Base-by-base conservation (phyloP, 306 rosid genomes). In the Fragaria nilgerrensis region DNA sequence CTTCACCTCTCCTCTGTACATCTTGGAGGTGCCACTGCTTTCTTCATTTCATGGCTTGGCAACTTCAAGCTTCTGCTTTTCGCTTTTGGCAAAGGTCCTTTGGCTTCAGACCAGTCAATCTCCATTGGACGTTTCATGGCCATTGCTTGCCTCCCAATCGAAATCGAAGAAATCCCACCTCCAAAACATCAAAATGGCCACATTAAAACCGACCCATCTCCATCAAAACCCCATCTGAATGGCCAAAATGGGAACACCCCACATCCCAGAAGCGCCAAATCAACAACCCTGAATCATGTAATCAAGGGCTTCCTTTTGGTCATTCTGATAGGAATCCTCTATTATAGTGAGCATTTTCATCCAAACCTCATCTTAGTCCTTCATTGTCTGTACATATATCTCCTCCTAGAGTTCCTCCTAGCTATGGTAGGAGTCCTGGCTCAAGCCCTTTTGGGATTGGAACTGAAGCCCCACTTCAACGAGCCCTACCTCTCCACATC, bases 401-500 rank as follows among this genome's bases (percentile, higher is more conserved):
- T 88, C n/a, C 3, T 75, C 16, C 86, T 92, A 16, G 96, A 90
- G 41, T 72, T 85, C 5, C 36, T 63, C 47, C 72, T 88, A 13
- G 93, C 83, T 27, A 11, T 75, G 5, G 75, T 75, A 11, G 87
- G 92, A 29, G 78, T 79, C 43, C 3, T 80, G 27, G 89, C 88
- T 45, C 41, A 78, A 78, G 55, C 68, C 41, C 5, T 72, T 4
- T 39, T 87, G 17, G 88, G 96, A 17, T 19, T 86, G 12, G 87
- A 92, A 68, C 81, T 89, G 1, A 91, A 87, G 73, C 97, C 93
- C 2, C 89, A 82, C 29, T 90, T 90, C 89, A 77, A 90, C 1
- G 77, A 87, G 23, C 96, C 96, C 3, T 37, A 88, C 14, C 72
- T 84, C 25, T 85, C 93, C 0, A 76, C 87, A 9, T 90, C 96